These are phyloP conservation scores for Diospyros lotus DNA, from an alignment of 148 eudicot species.

Conservation along the genomic window DNA sequence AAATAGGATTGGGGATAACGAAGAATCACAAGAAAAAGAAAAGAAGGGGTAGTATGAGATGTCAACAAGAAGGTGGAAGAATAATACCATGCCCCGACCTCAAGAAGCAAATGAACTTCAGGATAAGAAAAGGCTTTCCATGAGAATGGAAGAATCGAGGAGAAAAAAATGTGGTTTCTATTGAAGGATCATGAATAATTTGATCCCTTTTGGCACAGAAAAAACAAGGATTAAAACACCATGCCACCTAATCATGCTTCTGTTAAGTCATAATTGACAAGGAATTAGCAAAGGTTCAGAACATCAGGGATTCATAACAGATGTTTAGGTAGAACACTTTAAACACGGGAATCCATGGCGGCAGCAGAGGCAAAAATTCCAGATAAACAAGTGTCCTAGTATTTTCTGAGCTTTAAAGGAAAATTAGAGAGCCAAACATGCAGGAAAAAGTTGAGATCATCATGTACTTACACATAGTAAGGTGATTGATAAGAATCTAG, in stretches of 20 bases:
- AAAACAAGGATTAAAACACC: background rate
- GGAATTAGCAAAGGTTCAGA: background rate
- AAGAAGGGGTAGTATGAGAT: background rate
- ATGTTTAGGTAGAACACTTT: background rate
- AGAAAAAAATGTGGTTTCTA: background rate
- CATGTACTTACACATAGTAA: slow-evolving; percentile 39
- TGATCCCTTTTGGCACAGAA: background rate
- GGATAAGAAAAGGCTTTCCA: background rate
- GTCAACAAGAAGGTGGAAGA: background rate
- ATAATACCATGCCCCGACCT: background rate
- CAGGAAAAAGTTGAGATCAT: background rate
- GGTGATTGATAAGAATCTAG: slow-evolving; percentile 43
- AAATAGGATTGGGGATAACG: background rate
- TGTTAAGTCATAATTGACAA: background rate
- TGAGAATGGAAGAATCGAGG: background rate
- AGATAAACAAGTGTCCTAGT: background rate
- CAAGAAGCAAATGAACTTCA: background rate
- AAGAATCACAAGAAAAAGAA: background rate
- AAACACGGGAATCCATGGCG: background rate
- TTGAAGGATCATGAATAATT: background rate
- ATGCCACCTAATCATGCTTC: background rate
- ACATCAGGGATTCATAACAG: background rate
- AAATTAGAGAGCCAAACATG: background rate
- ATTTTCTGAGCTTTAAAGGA: background rate
- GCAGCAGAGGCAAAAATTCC: background rate